Conservation (phyloP, 257 asterid species). For the Primulina tabacum region DNA sequence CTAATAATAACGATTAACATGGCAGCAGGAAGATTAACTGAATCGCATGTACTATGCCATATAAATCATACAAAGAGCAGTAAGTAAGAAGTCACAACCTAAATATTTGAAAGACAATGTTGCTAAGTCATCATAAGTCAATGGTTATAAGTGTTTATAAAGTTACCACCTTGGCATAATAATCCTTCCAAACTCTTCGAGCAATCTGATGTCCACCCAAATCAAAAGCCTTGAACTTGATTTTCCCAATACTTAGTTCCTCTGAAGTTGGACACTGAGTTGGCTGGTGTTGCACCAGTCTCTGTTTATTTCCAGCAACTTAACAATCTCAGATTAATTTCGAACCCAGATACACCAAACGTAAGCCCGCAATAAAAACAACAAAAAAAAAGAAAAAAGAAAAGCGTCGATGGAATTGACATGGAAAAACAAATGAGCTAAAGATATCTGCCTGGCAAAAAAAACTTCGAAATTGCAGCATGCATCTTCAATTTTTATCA, state of each 20-base stretch:
- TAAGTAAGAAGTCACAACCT: neutral
- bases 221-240: constrained; percentile 90
- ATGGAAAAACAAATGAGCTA: too few relatives aligned
- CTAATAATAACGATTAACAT: neutral
- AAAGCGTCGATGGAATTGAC: too few relatives aligned
- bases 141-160: neutral
- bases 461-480: too few relatives aligned
- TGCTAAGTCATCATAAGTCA: constrained; percentile 7
- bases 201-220: constrained; percentile 96
- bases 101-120: neutral
- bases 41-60: neutral
- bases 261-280: constrained; percentile 88
- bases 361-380: neutral
- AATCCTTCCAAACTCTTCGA: constrained; percentile 92
- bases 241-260: constrained; percentile 86
- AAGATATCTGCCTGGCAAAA: too few relatives aligned
- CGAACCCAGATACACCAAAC: neutral
- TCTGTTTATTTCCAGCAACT: constrained; percentile 45
- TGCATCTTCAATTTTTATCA: too few relatives aligned
- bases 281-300: constrained; percentile 91
- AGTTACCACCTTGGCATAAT: constrained; percentile 70
- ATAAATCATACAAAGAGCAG: neutral
- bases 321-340: constrained; percentile 20
- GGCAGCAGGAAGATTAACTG: constrained; percentile 1
- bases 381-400: neutral